Conservation (phyloP, 768 basidiomycete species). For the Amanita polypyramis region DNA sequence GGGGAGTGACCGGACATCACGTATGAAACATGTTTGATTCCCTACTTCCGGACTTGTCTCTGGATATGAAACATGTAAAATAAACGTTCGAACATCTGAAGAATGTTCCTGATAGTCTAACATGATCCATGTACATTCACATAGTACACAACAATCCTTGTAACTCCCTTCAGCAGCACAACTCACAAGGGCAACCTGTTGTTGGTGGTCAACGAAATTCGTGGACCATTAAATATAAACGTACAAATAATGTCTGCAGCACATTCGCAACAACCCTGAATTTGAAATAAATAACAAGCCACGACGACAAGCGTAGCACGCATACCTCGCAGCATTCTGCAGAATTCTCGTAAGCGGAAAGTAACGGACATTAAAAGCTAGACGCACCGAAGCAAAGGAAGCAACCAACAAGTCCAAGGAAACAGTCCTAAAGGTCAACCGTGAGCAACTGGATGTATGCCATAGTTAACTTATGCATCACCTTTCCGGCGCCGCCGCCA, state of each 20-base stretch:
- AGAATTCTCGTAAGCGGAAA: background rate
- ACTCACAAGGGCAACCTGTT: conserved; percentile 71
- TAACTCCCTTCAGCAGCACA: conserved; percentile 43
- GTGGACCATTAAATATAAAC: conserved; percentile 14
- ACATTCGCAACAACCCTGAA: conserved; percentile 62
- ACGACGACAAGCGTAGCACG: background rate
- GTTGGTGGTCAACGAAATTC: background rate
- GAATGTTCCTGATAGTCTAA: background rate
- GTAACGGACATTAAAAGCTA: background rate
- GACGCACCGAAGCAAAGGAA: conserved; percentile 66
- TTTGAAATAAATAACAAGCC: background rate
- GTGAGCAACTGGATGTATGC: background rate
- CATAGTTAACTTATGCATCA: conserved; percentile 13
- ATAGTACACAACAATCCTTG: background rate
- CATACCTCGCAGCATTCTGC: conserved; percentile 64
- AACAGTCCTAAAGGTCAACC: conserved; percentile 43
- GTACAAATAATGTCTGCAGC: conserved; percentile 60
- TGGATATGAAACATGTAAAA: background rate
- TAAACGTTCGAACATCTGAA: too few relatives aligned
- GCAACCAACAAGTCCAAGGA: conserved; percentile 48
- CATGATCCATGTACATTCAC: background rate
- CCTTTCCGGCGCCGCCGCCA: conserved; percentile 64
- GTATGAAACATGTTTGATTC: background rate
- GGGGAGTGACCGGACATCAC: too few relatives aligned
- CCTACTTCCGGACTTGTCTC: too few relatives aligned